phyloP scores from a whole-genome alignment of 371 early-diverging fungal genomes.

The Amoeboaphelidium occidentale region DNA sequence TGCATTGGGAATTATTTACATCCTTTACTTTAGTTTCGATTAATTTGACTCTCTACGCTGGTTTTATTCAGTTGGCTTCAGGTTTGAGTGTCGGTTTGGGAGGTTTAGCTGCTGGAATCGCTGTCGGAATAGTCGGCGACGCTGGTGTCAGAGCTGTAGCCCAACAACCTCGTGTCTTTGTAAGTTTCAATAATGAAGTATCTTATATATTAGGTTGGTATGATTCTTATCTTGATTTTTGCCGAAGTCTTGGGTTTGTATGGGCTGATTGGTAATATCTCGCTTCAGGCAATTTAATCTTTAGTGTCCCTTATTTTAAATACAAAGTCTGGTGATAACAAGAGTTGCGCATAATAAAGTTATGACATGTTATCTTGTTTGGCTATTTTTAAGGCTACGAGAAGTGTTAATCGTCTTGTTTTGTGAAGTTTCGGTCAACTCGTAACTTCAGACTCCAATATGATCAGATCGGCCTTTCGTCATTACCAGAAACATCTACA shows the following conservation, averaged over 20 bases:
- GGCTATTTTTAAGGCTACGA: too few relatives aligned
- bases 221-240: conserved; percentile 64
- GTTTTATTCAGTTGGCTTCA: conserved; percentile 75
- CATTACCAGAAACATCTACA: too few relatives aligned
- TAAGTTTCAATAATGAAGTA: conserved; percentile 26
- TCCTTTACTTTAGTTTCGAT: conserved; percentile 12
- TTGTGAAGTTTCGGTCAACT: too few relatives aligned
- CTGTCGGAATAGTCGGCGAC: conserved; percentile 93
- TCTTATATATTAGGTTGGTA: neutral
- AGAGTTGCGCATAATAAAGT: too few relatives aligned
- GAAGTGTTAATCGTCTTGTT: too few relatives aligned
- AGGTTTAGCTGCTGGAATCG: conserved; percentile 84
- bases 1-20: too few relatives aligned
- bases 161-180: conserved; percentile 53
- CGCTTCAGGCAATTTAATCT: too few relatives aligned
- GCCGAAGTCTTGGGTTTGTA: conserved; percentile 80
- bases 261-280: conserved; percentile 61
- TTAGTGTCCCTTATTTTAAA: neutral
- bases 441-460: too few relatives aligned
- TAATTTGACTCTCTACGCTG: conserved; percentile 25
- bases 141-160: conserved; percentile 56
- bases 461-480: too few relatives aligned
- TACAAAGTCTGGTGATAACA: neutral
- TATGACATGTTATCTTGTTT: too few relatives aligned
- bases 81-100: conserved; percentile 79